Evolutionary conservation across 108 stramenopile species (phyloP), one percentile per base, ranked within the genome.

Genomic region (Skeletonema costatum): DNA sequence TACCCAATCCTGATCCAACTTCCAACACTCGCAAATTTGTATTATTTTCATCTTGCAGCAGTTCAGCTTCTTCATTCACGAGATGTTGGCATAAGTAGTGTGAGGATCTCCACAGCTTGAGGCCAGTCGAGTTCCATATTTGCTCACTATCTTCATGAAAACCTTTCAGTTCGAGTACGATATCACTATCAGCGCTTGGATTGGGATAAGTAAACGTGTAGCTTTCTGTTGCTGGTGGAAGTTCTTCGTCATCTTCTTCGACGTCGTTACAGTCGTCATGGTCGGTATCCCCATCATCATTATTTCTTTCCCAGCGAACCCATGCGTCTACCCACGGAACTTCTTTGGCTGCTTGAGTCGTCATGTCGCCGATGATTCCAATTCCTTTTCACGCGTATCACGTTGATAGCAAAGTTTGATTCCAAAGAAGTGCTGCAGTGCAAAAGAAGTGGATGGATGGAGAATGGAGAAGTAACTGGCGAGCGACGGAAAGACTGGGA

Each of bases 81-180:
- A 89, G 77, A 70, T 89, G 86, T 46, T 86, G 75, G 51, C 89
- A 87, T 53, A 92, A 66, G 58, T 81, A 70, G 21, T 89, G 67
- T 14, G 89, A 87, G 3, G 88, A 79, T 51, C 77, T 74, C 92
- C 92, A 92, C 41, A 92, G 38, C 9, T 89, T 92, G 38, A 92
- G 66, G 0, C 92, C 92, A 1, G 92, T 90, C 2, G 84, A 87
- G 41, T 86, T 83, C 86, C 77, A 86, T 29, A 75, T 90, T 65
- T 87, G 84, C 19, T 85, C 87, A 50, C 79, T 76, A 63, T 91
- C 87, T 36, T 63, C 38, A 29, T 76, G 64, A 70, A 68, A 85
- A 2, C 90, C 90, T 30, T 83, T 53, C 7, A 76, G 12, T 14
- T 68, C 58, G 13, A 93, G 56, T 30, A 74, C 59, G 46, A 93